Base-by-base conservation (phyloP, 73 alveolate species). In the Paramecium octaurelia region DNA sequence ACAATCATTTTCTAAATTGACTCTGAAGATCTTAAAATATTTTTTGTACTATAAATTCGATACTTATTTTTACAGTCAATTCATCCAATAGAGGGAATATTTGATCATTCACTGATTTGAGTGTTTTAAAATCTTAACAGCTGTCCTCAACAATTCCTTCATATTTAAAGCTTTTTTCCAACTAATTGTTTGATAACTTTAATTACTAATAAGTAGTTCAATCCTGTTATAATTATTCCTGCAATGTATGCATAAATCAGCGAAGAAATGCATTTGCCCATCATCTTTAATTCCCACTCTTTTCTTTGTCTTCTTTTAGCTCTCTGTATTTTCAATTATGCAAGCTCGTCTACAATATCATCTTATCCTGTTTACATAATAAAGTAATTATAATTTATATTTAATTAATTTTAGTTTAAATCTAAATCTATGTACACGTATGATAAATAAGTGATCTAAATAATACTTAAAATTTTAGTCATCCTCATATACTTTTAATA, bases 11-110 rank as follows among this genome's bases (percentile, higher is more conserved):
- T 80, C 76, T 24, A 80, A 12, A 29, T 80, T 80, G 2, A 80
- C 91, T 80, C 91, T 42, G 57, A 80, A 80, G 23, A 80, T 80
- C 57, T 48, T 42, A 80, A 80, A 80, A 27, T 24, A 80, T 80
- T 80, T 80, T 80, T 80, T 43, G 75, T 80, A 80, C 46, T 34
- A 42, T 36, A 34, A 40, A 44, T 80, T 64, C 12, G 3, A 23
- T 64, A 3, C 24, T 64, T 14, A 64, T 31, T 27, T 27, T 27
- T 64, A 64, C 84, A 64, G 84, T 64, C 84, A 64, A 64, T 64
- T 64, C 84, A 73, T 73, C 87, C 11, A 73, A 36, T 73, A 73
- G 27, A 35, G 87, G 87, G 59, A 73, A 73, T 21, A 73, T 36
- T 73, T 73, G 16, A 36, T 73, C 59, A 73, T 73, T 73, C 24